phyloP scores from a whole-genome alignment of 805 yeast genomes.

The Myxozyma neglecta region DNA sequence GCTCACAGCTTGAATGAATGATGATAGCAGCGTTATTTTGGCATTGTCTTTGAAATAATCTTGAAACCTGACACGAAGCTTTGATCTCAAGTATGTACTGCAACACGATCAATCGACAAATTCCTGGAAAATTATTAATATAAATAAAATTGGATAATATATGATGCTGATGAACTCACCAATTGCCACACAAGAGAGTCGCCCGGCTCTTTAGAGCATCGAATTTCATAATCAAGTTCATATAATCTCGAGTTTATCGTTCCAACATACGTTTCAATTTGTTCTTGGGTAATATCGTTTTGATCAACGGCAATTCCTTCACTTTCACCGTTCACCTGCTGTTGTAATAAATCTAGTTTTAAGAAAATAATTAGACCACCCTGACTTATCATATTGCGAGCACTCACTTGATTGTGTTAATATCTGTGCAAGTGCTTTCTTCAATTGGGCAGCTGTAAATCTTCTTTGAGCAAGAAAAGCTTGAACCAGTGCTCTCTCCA shows the following conservation, averaged over 20 bases:
- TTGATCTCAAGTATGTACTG: too few relatives aligned
- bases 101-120: background rate
- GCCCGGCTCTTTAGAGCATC: constrained; percentile 9
- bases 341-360: background rate
- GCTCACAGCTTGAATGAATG: background rate
- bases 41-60: too few relatives aligned
- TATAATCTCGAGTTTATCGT: constrained; percentile 15
- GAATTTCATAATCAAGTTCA: constrained; percentile 22
- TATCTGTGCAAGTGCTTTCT: constrained; percentile 13
- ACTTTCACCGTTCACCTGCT: background rate
- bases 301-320: background rate
- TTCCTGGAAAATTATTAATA: background rate
- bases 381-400: background rate
- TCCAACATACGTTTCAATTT: constrained; percentile 16
- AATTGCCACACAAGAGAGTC: constrained; percentile 16
- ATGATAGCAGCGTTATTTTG: background rate
- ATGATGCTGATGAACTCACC: constrained; percentile 8
- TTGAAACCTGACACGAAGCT: too few relatives aligned
- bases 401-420: constrained; percentile 18
- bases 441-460: constrained; percentile 5
- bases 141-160: background rate
- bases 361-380: background rate
- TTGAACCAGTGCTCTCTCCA: constrained; percentile 22
- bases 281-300: constrained; percentile 16
- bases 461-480: constrained; percentile 18